phyloP scores from a whole-genome alignment of 1,284 basidiomycete species.

The Heterobasidion annosum region DNA sequence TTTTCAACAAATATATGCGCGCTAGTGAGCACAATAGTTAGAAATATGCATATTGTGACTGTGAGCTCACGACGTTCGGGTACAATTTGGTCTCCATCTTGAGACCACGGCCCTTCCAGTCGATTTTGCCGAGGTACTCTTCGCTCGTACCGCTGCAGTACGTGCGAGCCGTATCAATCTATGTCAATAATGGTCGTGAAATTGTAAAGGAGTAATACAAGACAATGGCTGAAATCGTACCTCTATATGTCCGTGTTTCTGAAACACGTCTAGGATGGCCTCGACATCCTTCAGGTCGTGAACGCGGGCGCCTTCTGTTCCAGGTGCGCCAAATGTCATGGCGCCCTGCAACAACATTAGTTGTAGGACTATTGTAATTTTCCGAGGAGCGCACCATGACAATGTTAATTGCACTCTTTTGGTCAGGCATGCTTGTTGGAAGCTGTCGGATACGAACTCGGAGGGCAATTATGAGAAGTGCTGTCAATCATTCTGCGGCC shows the following conservation, averaged over 20 bases:
- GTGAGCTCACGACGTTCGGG: constrained; percentile 12
- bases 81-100: constrained; percentile 38
- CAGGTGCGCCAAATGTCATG: constrained; percentile 21
- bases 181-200: neutral
- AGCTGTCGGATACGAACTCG: neutral
- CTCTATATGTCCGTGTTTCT: constrained; percentile 46
- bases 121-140: constrained; percentile 30
- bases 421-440: constrained; percentile 7
- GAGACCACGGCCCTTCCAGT: constrained; percentile 26
- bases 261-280: constrained; percentile 48
- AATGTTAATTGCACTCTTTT: constrained; percentile 28
- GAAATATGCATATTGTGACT: neutral
- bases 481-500: neutral
- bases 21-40: neutral
- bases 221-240: constrained; percentile 12
- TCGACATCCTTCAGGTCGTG: constrained; percentile 40
- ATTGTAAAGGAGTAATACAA: neutral
- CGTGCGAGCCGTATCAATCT: constrained; percentile 42
- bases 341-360: constrained; percentile 15
- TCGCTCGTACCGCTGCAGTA: constrained; percentile 44
- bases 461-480: no score
- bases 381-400: constrained; percentile 25
- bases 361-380: neutral
- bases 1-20: neutral
- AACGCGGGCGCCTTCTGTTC: constrained; percentile 32